phyloP scores from a whole-genome alignment of 1,284 basidiomycete genomes.

The Schizopora paradoxa region DNA sequence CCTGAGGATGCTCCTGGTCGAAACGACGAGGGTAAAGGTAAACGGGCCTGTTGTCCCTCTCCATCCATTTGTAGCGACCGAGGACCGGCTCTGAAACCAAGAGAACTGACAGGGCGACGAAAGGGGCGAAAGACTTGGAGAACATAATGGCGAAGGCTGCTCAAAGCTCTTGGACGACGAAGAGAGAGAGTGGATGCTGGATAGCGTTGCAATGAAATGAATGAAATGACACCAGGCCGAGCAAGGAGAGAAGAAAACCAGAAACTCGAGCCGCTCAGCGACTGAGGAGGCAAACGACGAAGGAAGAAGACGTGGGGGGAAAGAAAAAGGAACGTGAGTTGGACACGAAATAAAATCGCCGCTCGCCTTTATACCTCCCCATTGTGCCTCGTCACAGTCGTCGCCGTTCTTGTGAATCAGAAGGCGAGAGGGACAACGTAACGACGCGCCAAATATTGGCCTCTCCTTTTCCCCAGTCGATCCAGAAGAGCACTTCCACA shows the following conservation, averaged over 20 bases:
- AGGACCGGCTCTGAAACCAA: conserved; percentile 36
- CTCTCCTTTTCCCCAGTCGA: too few relatives aligned
- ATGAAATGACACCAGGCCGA: conserved; percentile 43
- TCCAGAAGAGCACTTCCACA: too few relatives aligned
- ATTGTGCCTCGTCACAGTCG: too few relatives aligned
- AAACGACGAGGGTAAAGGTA: conserved; percentile 48
- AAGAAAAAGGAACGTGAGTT: conserved; percentile 14
- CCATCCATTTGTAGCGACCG: conserved; percentile 43
- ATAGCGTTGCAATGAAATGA: conserved; percentile 27
- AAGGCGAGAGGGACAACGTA: too few relatives aligned
- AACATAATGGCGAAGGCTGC: conserved; percentile 36
- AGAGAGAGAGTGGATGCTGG: conserved; percentile 23
- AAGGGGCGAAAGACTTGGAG: conserved; percentile 34
- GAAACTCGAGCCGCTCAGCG: conserved; percentile 49
- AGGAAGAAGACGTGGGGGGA: conserved; percentile 22
- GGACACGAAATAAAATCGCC: too few relatives aligned
- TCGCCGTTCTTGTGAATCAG: too few relatives aligned
- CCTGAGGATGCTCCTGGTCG: conserved; percentile 45
- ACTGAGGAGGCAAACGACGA: conserved; percentile 29
- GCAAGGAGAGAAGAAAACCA: conserved; percentile 32
- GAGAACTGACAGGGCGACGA: conserved; percentile 36
- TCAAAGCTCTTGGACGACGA: conserved; percentile 17
- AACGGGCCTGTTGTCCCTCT: conserved; percentile 41
- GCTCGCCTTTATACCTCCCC: too few relatives aligned
- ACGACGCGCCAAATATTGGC: too few relatives aligned